Evolutionary conservation across 306 rosid species (phyloP), one percentile per base, ranked within the genome.

Genomic region (Cicer arietinum): DNA sequence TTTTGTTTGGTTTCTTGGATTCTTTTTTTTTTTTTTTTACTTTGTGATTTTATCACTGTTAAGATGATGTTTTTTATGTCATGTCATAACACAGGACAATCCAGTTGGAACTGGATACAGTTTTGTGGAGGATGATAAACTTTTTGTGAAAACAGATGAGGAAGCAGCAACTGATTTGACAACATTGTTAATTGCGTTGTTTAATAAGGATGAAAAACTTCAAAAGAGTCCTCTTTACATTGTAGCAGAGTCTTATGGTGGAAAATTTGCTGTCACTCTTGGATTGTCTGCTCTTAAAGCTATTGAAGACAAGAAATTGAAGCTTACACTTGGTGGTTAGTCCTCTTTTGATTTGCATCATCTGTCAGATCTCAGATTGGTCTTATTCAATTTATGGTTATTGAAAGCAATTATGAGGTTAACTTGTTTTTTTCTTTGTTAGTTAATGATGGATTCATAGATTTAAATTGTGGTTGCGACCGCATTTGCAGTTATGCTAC

Each of bases 71-170:
- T 57, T 69, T 41, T 30, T 17, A 8, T 72, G 61, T 67, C 2
- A 35, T 43, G 9, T 42, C 8, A 43, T 43, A 9, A 72, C 72
- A 60, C 20, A 94, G 99, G 99, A 94, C 46, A 92, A 86, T 76
- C 99, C 97, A 56, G 99, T 94, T 35, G 99, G 99, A 62, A 85
- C 92, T 2, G 99, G 99, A 57, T 94, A 81, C 60, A 94, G 97
- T 83, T 92, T 70, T 73, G 98, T 90, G 80, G 96, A 94, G 56
- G 90, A 89, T 4, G n/a, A 10, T 0, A 47, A 81, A 0, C 82
- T 86, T 47, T 80, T 84, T 54, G 98, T 83, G 48, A 94, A 85
- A 86, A 87, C 81, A 16, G 99, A 94, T 79, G 76, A 18, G 20
- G 99, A 92, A 41, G 99, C 97, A 16, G 99, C 91, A 7, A 42